A percentile compares a stretch with the other conserved stretches of the same genome.
phyloP scores from a whole-genome alignment of 164 flowering plant species.

The Magnolia changhungtana region DNA sequence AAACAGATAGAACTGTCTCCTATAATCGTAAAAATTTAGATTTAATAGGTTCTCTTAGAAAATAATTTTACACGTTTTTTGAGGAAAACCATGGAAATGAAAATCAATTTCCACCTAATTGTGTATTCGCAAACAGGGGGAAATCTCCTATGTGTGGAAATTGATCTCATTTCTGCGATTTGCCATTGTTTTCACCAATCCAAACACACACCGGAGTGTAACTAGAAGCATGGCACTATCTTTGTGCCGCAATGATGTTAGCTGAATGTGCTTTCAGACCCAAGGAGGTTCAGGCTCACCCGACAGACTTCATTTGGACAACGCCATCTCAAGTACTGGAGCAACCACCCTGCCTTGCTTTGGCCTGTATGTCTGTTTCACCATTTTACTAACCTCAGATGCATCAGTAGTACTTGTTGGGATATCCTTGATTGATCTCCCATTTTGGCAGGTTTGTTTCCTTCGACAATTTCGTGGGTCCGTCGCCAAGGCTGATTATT shows the following conservation, averaged over 20 bases:
- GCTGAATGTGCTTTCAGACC: conserved; percentile 33
- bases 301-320: conserved; percentile 64
- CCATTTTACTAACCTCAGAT: neutral
- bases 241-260: neutral
- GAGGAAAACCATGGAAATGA: no score
- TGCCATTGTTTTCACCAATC: no score
- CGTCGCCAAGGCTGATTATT: conserved; percentile 53
- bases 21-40: no score
- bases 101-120: no score
- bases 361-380: conserved; percentile 43
- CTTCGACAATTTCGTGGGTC: conserved; percentile 49
- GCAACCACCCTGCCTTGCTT: conserved; percentile 37
- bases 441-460: conserved; percentile 45
- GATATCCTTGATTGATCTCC: neutral
- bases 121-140: no score
- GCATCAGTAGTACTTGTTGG: neutral
- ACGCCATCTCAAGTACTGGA: conserved; percentile 58
- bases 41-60: no score
- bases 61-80: no score
- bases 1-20: no score
- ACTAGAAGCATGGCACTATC: no score
- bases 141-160: no score
- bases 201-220: no score
- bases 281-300: conserved; percentile 52
- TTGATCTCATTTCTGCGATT: no score